Percentiles rank a stretch among this genome's conserved stretches.
These are phyloP conservation scores for Monilinia fructicola DNA, from an alignment of 2,329 filamentous ascomycete genomes.

Conservation along the genomic window DNA sequence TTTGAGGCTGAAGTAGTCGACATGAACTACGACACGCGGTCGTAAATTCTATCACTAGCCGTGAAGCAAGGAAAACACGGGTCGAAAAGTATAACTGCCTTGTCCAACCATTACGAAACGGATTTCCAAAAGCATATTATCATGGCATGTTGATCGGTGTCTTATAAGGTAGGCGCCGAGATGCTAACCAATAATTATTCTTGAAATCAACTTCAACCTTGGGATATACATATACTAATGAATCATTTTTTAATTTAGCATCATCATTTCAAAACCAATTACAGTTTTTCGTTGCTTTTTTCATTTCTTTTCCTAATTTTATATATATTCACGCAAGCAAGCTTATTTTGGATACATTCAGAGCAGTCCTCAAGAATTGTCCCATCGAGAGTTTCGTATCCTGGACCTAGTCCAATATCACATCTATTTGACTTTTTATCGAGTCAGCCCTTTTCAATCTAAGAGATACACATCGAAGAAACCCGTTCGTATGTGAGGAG, in stretches of 20 bases:
- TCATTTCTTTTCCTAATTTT: not conserved
- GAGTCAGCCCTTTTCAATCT: not conserved
- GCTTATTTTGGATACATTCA: not conserved
- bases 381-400: constrained; percentile 10
- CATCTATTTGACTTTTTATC: not conserved
- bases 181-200: not conserved
- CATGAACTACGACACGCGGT: constrained; percentile 20
- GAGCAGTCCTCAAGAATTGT: constrained; percentile 13
- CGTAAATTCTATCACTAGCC: constrained; percentile 16
- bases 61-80: constrained; percentile 20
- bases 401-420: constrained; percentile 12
- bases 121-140: not conserved
- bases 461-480: not conserved
- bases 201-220: not conserved
- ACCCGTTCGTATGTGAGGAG: not conserved
- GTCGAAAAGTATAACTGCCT: constrained; percentile 1
- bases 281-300: constrained; percentile 2
- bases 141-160: constrained; percentile 20
- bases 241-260: constrained; percentile 11
- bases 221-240: constrained; percentile 17
- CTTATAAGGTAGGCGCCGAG: constrained; percentile 22
- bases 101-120: constrained; percentile 12
- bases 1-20: constrained; percentile 23
- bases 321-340: constrained; percentile 17
- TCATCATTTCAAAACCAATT: constrained; percentile 11